Base-by-base conservation (phyloP, 805 yeast species). In the Kluyveromyces aestuarii region DNA sequence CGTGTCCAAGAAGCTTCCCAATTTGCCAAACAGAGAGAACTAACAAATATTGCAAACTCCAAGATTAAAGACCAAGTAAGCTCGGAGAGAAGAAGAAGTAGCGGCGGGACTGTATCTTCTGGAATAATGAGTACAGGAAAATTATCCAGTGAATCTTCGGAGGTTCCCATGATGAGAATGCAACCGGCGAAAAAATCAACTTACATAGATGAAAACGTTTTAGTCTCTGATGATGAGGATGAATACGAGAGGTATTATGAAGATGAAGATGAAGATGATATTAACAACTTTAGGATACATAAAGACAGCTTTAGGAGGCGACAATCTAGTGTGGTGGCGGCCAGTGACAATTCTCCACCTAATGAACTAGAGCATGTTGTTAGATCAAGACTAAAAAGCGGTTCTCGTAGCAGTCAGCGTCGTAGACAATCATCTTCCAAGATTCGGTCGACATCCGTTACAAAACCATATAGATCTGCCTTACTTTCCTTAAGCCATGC, bases 51-150 rank as follows among this genome's bases (percentile, higher is more conserved):
- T 11, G 61, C 67, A 6, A 69, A 68, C 47, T 63, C 69, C 25
- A 68, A 68, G 46, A 74, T 77, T 40, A 79, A 75, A 56, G 80
- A 77, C 48, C 61, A 51, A 37, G 56, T 53, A 45, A 36, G 54
- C 56, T n/a, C 54, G 48, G 57, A 54, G 45, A 52, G 66, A 61
- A 66, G 66, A 60, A 54, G 64, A 51, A 52, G 66, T 61, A 53
- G 64, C 58, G 47, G 60, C 59, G 37, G 57, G 6, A 17, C 44
- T 18, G 11, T 17, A 33, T 7, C 35, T 30, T 30, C 35, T 11
- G 35, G 35, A 11, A 11, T 13, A 5, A 30, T 30, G 4, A 30
- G 14, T 30, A 30, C 14, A 30, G 14, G 8, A 5, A 30, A 30
- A 30, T 11, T 30, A 30, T 30, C 35, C 35, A 30, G 7, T 13